These are phyloP conservation scores for Colletotrichum costaricense DNA, from an alignment of 2,329 filamentous ascomycete species.

Conservation along the genomic window DNA sequence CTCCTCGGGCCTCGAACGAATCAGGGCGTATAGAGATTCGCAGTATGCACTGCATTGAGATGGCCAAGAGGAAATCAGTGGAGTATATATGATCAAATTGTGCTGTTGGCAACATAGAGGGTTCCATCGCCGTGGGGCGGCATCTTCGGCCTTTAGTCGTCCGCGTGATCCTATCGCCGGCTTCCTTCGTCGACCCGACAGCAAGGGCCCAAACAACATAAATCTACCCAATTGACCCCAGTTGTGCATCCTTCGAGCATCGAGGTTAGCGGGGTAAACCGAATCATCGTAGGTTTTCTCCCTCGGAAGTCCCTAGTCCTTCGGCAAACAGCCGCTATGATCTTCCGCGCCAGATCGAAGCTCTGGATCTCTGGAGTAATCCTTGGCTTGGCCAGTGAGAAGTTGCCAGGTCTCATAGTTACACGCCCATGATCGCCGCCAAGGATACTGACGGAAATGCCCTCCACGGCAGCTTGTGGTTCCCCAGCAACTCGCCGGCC, in stretches of 20 bases:
- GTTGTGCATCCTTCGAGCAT: not conserved
- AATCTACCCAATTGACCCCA: not conserved
- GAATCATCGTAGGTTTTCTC: not conserved
- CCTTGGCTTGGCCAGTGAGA: not conserved
- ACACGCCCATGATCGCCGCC: constrained; percentile 29
- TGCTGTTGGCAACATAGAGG: not conserved
- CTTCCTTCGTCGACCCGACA: not conserved
- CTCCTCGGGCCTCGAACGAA: not conserved
- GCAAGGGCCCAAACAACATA: not conserved
- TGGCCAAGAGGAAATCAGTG: not conserved
- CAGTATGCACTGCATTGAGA: not conserved
- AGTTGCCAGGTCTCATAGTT: not conserved
- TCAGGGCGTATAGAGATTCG: not conserved
- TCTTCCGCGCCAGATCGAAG: constrained; percentile 18
- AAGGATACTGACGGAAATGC: constrained; percentile 21
- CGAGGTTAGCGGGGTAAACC: not conserved
- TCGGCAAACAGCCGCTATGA: not conserved
- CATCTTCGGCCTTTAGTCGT: not conserved
- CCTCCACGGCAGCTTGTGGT: constrained; percentile 17
- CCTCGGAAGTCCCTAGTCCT: not conserved
- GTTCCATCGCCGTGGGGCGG: not conserved
- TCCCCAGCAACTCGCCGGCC: constrained; percentile 14
- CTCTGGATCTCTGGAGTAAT: constrained; percentile 16
- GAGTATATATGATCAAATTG: not conserved
- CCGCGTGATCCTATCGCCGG: not conserved